Evolutionary conservation across 73 alveolate genomes (phyloP).

Genomic region (Tetrahymena elliotti): DNA sequence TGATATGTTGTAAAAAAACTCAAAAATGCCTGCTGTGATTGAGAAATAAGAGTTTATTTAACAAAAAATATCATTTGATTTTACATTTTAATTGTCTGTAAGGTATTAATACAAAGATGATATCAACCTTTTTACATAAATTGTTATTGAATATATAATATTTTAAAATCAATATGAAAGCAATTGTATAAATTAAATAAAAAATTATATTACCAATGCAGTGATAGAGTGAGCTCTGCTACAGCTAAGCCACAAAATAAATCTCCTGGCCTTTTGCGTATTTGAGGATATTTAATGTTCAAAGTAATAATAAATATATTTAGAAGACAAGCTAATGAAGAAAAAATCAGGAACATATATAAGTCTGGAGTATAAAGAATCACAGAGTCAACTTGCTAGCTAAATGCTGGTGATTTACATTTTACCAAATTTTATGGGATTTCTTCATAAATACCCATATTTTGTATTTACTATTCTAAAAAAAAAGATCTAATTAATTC

Average conservation of each 20-base stretch:
- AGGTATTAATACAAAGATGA: not conserved
- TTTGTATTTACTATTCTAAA: not conserved
- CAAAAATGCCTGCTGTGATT: not conserved
- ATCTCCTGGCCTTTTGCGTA: not conserved
- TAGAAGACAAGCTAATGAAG: not conserved
- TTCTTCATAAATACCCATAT: not conserved
- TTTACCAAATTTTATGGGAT: not conserved
- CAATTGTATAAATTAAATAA: too few species aligned
- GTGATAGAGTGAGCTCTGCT: not conserved
- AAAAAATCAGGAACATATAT: not conserved
- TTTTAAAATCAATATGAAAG: too few species aligned
- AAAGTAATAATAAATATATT: not conserved
- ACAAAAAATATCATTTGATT: not conserved
- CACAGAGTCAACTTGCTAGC: not conserved
- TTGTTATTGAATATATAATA: too few species aligned
- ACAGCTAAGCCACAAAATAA: not conserved
- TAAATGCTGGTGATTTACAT: not conserved
- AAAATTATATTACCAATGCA: not conserved
- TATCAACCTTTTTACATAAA: not conserved
- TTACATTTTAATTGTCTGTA: not conserved
- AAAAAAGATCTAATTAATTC: too few species aligned
- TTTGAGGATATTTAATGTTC: not conserved
- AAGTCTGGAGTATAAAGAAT: not conserved
- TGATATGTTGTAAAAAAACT: not conserved
- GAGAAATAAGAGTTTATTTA: not conserved